These are phyloP conservation scores for Sporothrix brasiliensis DNA, from an alignment of 2,329 filamentous ascomycete genomes.

Conservation along the genomic window DNA sequence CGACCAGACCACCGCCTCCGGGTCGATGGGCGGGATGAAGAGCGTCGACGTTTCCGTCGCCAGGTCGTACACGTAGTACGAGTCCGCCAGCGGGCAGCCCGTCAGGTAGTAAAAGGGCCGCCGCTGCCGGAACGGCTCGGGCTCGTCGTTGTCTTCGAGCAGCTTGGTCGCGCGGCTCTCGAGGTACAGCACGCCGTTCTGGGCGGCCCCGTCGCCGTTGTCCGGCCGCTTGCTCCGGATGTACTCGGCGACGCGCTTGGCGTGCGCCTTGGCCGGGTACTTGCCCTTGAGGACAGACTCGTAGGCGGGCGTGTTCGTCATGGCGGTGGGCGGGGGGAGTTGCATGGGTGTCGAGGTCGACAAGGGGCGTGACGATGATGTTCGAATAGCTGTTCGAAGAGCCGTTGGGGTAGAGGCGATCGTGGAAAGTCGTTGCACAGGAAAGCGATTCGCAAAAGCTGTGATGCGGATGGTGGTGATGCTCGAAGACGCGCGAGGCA, in stretches of 20 bases:
- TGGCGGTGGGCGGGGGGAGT: constrained; percentile 15
- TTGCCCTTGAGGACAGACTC: constrained; percentile 61
- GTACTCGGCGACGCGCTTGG: constrained; percentile 77
- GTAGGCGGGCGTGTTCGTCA: constrained; percentile 32
- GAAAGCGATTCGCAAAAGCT: constrained; percentile 4
- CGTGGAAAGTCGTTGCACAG: neutral
- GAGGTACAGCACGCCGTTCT: constrained; percentile 78
- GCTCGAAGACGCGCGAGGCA: neutral
- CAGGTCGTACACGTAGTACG: constrained; percentile 80
- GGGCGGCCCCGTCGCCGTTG: constrained; percentile 41
- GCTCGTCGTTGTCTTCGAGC: constrained; percentile 86
- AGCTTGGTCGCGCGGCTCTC: constrained; percentile 81
- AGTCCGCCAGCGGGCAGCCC: constrained; percentile 78
- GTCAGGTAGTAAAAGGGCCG: constrained; percentile 95
- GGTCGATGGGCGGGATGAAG: constrained; percentile 86
- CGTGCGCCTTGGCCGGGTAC: constrained; percentile 86
- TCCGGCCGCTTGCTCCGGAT: constrained; percentile 69
- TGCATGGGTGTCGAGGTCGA: constrained; percentile 45
- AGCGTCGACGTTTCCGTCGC: constrained; percentile 72
- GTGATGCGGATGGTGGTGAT: neutral
- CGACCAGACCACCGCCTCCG: constrained; percentile 91
- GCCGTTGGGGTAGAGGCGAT: neutral
- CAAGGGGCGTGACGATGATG: neutral
- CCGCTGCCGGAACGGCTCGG: constrained; percentile 81
- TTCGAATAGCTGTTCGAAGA: too few species aligned